Conservation (phyloP, 2,329 filamentous ascomycete genomes). For the Pezicula carpinea region DNA sequence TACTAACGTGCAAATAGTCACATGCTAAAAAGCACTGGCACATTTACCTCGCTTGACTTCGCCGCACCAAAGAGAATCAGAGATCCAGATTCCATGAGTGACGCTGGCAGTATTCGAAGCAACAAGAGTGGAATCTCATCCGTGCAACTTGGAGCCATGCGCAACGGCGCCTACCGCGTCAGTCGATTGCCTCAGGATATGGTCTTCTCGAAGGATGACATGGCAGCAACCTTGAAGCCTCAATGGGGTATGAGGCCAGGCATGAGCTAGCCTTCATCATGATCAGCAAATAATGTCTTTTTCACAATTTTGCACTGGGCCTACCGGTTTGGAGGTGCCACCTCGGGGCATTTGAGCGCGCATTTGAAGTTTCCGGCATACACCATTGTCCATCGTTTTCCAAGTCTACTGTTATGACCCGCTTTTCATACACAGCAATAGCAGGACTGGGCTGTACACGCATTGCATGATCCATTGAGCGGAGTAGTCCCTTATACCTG, state of each 20-base stretch:
- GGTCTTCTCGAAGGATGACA: conserved; percentile 60
- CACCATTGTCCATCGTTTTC: not conserved
- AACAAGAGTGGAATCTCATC: conserved; percentile 60
- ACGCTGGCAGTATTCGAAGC: conserved; percentile 62
- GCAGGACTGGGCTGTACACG: not conserved
- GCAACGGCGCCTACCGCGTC: conserved; percentile 65
- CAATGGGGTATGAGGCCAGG: conserved; percentile 31
- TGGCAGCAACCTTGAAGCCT: conserved; percentile 40
- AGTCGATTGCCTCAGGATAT: conserved; percentile 61
- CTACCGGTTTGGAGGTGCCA: conserved; percentile 10
- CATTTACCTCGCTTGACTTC: conserved; percentile 77
- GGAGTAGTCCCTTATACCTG: not conserved
- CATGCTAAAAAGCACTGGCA: conserved; percentile 68
- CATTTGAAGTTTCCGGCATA: conserved; percentile 19
- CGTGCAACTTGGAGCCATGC: conserved; percentile 53
- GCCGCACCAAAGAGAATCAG: conserved; percentile 72
- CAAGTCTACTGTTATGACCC: not conserved
- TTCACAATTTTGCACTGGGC: conserved; percentile 13
- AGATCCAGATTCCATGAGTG: conserved; percentile 54
- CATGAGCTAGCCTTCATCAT: conserved; percentile 6
- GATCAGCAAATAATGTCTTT: conserved; percentile 15
- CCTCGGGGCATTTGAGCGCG: conserved; percentile 25
- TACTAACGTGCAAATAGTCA: conserved; percentile 46
- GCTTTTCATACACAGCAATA: not conserved
- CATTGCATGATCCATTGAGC: not conserved